Conservation (phyloP, 2,329 filamentous ascomycete species). For the Ophiostoma novo-ulmi region DNA sequence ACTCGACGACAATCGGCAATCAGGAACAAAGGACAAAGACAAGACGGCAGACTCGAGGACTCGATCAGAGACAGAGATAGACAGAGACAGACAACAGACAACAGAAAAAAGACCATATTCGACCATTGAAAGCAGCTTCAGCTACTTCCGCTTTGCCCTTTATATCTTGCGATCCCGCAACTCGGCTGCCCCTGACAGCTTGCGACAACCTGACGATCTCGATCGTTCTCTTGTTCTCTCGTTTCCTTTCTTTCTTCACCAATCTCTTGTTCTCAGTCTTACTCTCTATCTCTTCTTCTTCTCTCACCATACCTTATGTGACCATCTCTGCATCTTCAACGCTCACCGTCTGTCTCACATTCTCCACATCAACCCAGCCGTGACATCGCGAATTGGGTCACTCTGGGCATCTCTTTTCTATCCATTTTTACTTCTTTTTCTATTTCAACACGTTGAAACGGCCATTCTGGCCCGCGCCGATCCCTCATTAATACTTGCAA, state of each 20-base stretch:
- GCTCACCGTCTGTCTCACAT: background rate
- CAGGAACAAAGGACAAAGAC: background rate
- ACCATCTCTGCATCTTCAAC: background rate
- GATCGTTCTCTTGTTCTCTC: background rate
- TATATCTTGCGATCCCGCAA: background rate
- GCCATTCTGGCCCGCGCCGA: background rate
- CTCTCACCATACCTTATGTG: background rate
- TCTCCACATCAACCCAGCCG: background rate
- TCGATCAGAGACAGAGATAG: background rate
- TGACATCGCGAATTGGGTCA: background rate
- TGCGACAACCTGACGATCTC: background rate
- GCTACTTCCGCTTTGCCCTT: background rate
- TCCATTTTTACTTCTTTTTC: background rate
- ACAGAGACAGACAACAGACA: no score
- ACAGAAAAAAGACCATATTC: background rate
- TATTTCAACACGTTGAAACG: slow-evolving; percentile 13
- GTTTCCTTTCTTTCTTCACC: background rate
- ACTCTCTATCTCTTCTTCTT: background rate
- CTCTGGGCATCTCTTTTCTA: background rate
- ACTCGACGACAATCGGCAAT: background rate
- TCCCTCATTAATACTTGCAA: slow-evolving; percentile 9
- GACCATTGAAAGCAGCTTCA: background rate
- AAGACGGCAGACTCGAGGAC: background rate
- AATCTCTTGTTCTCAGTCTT: background rate
- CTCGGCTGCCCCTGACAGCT: background rate